These are phyloP conservation scores for Mycosarcoma mackinlayi DNA, from an alignment of 1,284 basidiomycete species.

Conservation along the genomic window DNA sequence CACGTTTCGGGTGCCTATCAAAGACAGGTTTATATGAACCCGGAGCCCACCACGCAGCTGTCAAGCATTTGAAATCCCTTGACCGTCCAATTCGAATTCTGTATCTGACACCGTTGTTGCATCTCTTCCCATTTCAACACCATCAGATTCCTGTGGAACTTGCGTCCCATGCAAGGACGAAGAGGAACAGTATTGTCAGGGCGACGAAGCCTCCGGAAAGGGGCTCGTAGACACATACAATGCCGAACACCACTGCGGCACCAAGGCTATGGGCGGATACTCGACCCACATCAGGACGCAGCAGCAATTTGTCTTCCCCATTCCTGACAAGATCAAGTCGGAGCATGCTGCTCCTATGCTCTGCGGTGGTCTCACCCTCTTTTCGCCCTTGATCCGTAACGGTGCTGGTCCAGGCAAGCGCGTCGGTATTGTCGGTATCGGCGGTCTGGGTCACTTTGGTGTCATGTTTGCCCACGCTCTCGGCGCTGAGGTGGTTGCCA, in stretches of 20 bases:
- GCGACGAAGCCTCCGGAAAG: conserved; percentile 52
- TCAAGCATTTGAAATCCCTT: too few relatives aligned
- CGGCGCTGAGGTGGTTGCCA: conserved; percentile 76
- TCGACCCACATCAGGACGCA: conserved; percentile 76
- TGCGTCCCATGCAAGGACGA: conserved; percentile 73
- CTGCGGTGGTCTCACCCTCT: conserved; percentile 78
- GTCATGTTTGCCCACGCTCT: conserved; percentile 75
- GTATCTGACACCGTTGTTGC: background rate
- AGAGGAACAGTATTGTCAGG: conserved; percentile 60
- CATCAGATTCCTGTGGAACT: conserved; percentile 29
- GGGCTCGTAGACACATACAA: conserved; percentile 69
- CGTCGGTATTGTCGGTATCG: conserved; percentile 75
- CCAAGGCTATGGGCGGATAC: conserved; percentile 75
- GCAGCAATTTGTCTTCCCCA: conserved; percentile 77
- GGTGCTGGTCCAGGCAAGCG: conserved; percentile 75
- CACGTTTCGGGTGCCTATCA: too few relatives aligned
- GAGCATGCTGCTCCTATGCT: conserved; percentile 73
- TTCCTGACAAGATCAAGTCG: conserved; percentile 75
- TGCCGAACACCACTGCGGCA: conserved; percentile 72
- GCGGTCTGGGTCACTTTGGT: conserved; percentile 69
- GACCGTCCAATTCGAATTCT: too few relatives aligned
- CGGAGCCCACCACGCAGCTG: too few relatives aligned
- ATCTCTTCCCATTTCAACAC: background rate
- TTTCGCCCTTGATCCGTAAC: conserved; percentile 76
- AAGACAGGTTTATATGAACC: too few relatives aligned